These are phyloP conservation scores for Clarireedia monteithiana DNA, from an alignment of 2,329 filamentous ascomycete species.

Conservation along the genomic window DNA sequence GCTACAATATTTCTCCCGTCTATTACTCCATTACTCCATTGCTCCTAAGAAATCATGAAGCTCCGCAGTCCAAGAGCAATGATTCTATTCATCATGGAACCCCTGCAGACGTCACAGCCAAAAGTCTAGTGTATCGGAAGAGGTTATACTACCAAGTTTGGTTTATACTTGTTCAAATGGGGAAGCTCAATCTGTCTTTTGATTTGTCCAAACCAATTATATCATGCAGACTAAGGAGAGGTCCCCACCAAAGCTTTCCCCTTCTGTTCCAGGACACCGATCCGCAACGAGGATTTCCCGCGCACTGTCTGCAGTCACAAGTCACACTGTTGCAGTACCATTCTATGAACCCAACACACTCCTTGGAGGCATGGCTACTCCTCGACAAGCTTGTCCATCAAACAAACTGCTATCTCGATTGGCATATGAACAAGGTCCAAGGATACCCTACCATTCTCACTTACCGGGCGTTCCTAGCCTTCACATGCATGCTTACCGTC, in stretches of 20 bases:
- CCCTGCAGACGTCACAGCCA: background rate
- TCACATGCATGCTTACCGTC: constrained; percentile 7
- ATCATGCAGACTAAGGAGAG: background rate
- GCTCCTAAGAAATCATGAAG: background rate
- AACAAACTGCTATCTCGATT: constrained; percentile 1
- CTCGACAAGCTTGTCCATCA: constrained; percentile 2
- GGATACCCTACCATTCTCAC: background rate
- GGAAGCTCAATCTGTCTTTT: background rate
- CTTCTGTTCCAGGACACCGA: background rate
- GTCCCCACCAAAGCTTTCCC: background rate
- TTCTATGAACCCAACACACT: background rate
- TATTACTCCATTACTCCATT: constrained; percentile 1
- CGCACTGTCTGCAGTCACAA: background rate
- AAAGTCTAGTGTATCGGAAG: background rate
- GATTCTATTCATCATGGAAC: background rate
- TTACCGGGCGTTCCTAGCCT: constrained; percentile 1
- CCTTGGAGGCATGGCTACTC: background rate
- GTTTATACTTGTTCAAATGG: constrained; percentile 1
- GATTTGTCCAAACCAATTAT: constrained; percentile 3
- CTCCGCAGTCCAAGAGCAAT: background rate
- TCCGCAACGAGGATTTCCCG: constrained; percentile 1
- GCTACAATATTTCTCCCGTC: background rate
- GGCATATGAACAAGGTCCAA: constrained; percentile 2
- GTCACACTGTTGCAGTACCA: background rate
- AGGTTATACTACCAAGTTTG: constrained; percentile 2